These are phyloP conservation scores for Zymoseptoria pseudotritici DNA, from an alignment of 2,329 filamentous ascomycete species.

Conservation along the genomic window DNA sequence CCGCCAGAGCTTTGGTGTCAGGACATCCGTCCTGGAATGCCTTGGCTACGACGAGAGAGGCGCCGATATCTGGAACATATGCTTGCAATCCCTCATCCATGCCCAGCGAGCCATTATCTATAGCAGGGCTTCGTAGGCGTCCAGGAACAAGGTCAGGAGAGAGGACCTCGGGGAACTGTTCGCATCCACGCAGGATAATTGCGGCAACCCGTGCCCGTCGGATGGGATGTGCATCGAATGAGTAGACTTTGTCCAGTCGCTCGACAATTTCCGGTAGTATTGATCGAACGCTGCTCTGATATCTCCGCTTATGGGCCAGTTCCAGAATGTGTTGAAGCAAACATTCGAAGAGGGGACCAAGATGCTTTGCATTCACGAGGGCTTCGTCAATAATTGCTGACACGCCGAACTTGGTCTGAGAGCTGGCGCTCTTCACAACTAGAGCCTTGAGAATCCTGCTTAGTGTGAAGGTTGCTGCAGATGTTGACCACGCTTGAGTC, in stretches of 20 bases:
- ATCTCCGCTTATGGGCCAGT: slow-evolving; percentile 18
- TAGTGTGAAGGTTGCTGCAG: slow-evolving; percentile 13
- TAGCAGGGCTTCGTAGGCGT: slow-evolving; percentile 4
- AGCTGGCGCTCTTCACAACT: slow-evolving; percentile 10
- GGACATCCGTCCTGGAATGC: slow-evolving; percentile 34
- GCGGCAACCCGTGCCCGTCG: slow-evolving; percentile 23
- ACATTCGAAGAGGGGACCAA: slow-evolving; percentile 37
- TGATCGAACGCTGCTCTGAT: slow-evolving; percentile 8
- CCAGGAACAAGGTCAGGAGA: slow-evolving; percentile 6
- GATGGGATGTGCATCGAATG: slow-evolving; percentile 17
- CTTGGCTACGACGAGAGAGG: slow-evolving; percentile 34
- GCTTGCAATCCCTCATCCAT: slow-evolving; percentile 29
- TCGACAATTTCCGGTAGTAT: slow-evolving; percentile 14
- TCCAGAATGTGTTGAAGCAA: slow-evolving; percentile 29
- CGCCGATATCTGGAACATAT: slow-evolving; percentile 31
- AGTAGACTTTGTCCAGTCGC: slow-evolving; percentile 18
- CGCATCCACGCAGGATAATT: slow-evolving; percentile 17
- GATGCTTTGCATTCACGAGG: slow-evolving; percentile 21
- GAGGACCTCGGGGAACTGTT: slow-evolving; percentile 19
- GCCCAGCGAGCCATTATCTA: slow-evolving; percentile 11
- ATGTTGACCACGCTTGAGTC: slow-evolving; percentile 15
- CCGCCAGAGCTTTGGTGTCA: slow-evolving; percentile 21
- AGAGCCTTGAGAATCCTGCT: slow-evolving; percentile 18
- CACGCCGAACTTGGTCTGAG: slow-evolving; percentile 11
- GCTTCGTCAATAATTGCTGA: slow-evolving; percentile 28